Evolutionary conservation across 441 rosid genomes (phyloP), one percentile per base, ranked within the genome.

Genomic region (Metrosideros polymorpha): DNA sequence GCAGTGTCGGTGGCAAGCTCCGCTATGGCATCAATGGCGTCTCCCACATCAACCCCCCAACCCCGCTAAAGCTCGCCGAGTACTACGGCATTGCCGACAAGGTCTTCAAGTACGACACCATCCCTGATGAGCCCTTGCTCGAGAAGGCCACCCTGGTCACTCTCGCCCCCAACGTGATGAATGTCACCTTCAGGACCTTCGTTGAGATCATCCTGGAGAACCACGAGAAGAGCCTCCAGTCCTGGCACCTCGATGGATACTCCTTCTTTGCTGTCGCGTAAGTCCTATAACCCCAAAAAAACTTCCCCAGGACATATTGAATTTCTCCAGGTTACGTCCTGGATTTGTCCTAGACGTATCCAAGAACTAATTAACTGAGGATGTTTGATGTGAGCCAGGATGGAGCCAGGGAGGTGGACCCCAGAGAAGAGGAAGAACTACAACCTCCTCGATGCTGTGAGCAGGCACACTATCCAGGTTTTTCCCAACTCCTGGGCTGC

Each of bases 371-470:
- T 59, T 84, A 84, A 47, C 57, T 61, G 42, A 47, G 53, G 49
- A 42, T 35, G n/a, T 45, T n/a, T 84, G 61, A 47, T 47, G 61
- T 84, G 43, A 12, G 42, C 49, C 82, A 84, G 86, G 54, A 59
- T 84, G 5, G 86, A 84, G 86, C 86, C 86, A n/a, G 86, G 86
- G 54, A 84, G 79, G 86, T 84, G 86, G 86, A 59, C 43, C n/a
- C 86, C 86, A 0, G 86, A 84, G 86, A 84, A 84, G 86, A 84
- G 86, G 77, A 84, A 84, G 82, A 84, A 19, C 82, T 84, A 84
- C 82, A 84, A 84, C 86, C 79, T 84, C 54, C 86, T 84, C 18
- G 86, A 84, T 29, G 86, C 86, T 49, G 86, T 84, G 55, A 84
- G 86, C 86, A 84, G 86, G 86, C 86, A 84, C 86, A 84, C 82